Percentiles rank a stretch among this genome's conserved stretches.
These are phyloP conservation scores for Ophiognomonia clavigignenti-juglandacearum DNA, from an alignment of 2,329 filamentous ascomycete genomes.

Conservation along the genomic window DNA sequence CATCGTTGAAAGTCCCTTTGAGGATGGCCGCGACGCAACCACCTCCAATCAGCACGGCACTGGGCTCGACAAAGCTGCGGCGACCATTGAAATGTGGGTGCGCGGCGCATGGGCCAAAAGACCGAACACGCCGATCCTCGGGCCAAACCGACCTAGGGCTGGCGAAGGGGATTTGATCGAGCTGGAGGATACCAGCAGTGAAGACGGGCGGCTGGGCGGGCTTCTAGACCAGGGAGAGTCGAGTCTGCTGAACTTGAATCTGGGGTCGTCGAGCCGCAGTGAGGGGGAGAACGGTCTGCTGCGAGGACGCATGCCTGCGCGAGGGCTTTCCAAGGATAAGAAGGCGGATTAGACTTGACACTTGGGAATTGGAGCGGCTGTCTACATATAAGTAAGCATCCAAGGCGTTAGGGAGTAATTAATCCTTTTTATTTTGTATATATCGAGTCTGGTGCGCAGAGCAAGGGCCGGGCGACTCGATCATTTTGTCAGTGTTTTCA, in stretches of 20 bases:
- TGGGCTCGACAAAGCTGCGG: constrained; percentile 75
- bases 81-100: constrained; percentile 86
- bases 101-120: constrained; percentile 70
- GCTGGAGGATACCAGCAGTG: constrained; percentile 57
- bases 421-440: constrained; percentile 14
- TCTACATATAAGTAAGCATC: constrained; percentile 5
- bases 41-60: constrained; percentile 42
- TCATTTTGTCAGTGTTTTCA: too few relatives aligned
- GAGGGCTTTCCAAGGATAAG: constrained; percentile 33
- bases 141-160: constrained; percentile 25
- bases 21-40: constrained; percentile 39
- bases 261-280: constrained; percentile 33
- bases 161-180: constrained; percentile 65
- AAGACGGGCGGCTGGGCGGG: constrained; percentile 38
- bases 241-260: constrained; percentile 27
- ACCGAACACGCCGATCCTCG: constrained; percentile 45
- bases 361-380: neutral
- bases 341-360: constrained; percentile 36
- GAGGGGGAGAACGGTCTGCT: constrained; percentile 31
- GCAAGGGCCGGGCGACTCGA: too few relatives aligned
- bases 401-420: constrained; percentile 12
- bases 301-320: constrained; percentile 30
- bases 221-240: constrained; percentile 16
- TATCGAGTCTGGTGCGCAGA: too few relatives aligned
- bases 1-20: constrained; percentile 48